Evolutionary conservation across 2,329 filamentous ascomycete species (phyloP).

Genomic region (Stemphylium vesicarium): DNA sequence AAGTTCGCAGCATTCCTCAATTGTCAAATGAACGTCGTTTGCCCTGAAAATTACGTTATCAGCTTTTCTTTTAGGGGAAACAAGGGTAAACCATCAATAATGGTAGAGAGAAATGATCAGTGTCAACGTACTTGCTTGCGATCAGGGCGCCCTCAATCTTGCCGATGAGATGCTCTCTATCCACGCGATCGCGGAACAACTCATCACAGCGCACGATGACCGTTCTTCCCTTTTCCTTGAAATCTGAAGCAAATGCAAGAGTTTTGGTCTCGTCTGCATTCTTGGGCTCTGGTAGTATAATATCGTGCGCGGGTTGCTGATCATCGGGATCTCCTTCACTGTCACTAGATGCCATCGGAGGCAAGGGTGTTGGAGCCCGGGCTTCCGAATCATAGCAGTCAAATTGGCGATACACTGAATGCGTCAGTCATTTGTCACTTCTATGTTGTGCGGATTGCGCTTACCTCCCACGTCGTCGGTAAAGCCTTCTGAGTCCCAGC

Average conservation of each 20-base stretch:
- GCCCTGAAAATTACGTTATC: neutral
- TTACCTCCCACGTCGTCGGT: constrained; percentile 33
- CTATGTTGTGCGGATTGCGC: neutral
- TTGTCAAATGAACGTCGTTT: constrained; percentile 2
- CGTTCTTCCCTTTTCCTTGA: neutral
- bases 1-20: constrained; percentile 15
- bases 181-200: neutral
- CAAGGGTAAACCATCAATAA: too few species aligned
- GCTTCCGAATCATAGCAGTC: constrained; percentile 26
- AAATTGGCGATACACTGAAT: constrained; percentile 22
- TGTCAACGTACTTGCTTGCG: constrained; percentile 3
- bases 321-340: neutral
- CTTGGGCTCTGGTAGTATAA: neutral
- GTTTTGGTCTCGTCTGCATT: too few species aligned
- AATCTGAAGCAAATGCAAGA: neutral
- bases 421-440: neutral
- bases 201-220: constrained; percentile 5
- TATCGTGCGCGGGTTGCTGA: too few species aligned
- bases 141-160: constrained; percentile 20
- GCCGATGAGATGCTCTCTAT: constrained; percentile 9
- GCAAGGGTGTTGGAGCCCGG: constrained; percentile 29
- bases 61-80: too few species aligned
- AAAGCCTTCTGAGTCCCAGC: constrained; percentile 33
- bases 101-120: too few species aligned
- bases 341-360: constrained; percentile 19